Conservation (phyloP, 2,329 filamentous ascomycete species). For the Cadophora sp. region DNA sequence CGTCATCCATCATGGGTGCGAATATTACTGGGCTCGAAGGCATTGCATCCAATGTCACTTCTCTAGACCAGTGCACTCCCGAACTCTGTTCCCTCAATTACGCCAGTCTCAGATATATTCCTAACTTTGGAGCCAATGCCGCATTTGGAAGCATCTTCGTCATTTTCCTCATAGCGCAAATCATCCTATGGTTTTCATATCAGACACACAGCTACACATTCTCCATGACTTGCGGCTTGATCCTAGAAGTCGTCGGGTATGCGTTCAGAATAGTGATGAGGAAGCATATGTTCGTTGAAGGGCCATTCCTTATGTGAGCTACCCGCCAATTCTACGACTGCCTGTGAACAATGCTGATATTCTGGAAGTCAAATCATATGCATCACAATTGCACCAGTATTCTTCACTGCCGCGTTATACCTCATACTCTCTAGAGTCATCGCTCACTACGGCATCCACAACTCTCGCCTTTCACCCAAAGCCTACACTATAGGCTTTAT, state of each 20-base stretch:
- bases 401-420: slow-evolving; percentile 68
- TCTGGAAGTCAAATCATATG: slow-evolving; percentile 59
- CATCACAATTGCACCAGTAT: slow-evolving; percentile 49
- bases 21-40: slow-evolving; percentile 6
- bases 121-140: slow-evolving; percentile 44
- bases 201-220: slow-evolving; percentile 63
- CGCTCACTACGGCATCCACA: slow-evolving; percentile 49
- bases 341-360: background rate
- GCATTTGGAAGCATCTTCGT: slow-evolving; percentile 31
- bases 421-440: slow-evolving; percentile 62
- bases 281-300: slow-evolving; percentile 30
- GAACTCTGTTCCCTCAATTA: slow-evolving; percentile 28
- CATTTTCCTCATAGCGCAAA: slow-evolving; percentile 32
- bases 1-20: background rate
- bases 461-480: slow-evolving; percentile 52
- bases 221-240: slow-evolving; percentile 58
- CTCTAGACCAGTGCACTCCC: slow-evolving; percentile 17
- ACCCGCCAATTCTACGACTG: background rate
- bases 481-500: slow-evolving; percentile 54
- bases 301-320: slow-evolving; percentile 38
- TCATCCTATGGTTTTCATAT: slow-evolving; percentile 48
- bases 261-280: slow-evolving; percentile 49
- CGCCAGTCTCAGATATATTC: slow-evolving; percentile 31
- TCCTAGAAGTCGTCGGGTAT: slow-evolving; percentile 64
- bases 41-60: background rate